phyloP scores from a whole-genome alignment of 1,284 basidiomycete species.

The Cronartium ribicola region DNA sequence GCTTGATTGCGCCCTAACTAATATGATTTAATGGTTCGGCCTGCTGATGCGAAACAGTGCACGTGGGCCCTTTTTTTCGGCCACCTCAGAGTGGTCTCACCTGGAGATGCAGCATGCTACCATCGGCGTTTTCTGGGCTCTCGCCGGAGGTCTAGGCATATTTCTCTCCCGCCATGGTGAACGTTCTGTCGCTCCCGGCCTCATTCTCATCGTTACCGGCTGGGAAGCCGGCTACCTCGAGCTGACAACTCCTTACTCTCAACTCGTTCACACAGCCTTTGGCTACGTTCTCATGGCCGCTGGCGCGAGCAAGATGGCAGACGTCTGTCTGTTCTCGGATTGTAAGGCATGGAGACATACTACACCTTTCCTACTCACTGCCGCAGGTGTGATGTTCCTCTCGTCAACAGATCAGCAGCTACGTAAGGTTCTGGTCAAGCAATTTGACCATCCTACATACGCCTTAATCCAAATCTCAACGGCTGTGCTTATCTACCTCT shows the following conservation, averaged over 20 bases:
- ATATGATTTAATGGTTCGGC: too few species aligned
- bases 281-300: slow-evolving; percentile 81
- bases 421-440: slow-evolving; percentile 58
- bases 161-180: slow-evolving; percentile 77
- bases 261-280: slow-evolving; percentile 73
- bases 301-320: slow-evolving; percentile 73
- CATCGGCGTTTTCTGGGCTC: slow-evolving; percentile 66
- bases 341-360: slow-evolving; percentile 2
- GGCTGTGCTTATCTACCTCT: slow-evolving; percentile 64
- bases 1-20: slow-evolving; percentile 45
- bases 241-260: slow-evolving; percentile 60
- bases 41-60: background rate
- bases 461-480: slow-evolving; percentile 62
- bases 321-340: slow-evolving; percentile 63
- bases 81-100: slow-evolving; percentile 70
- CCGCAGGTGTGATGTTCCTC: slow-evolving; percentile 69
- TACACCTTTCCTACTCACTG: background rate
- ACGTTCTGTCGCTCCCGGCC: slow-evolving; percentile 73
- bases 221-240: slow-evolving; percentile 92
- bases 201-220: slow-evolving; percentile 88
- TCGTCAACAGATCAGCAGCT: slow-evolving; percentile 87
- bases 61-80: slow-evolving; percentile 24
- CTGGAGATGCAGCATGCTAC: slow-evolving; percentile 93
- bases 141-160: slow-evolving; percentile 81
- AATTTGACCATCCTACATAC: slow-evolving; percentile 85